Evolutionary conservation across 805 yeast genomes (phyloP).

Genomic region (Candida easanensis): DNA sequence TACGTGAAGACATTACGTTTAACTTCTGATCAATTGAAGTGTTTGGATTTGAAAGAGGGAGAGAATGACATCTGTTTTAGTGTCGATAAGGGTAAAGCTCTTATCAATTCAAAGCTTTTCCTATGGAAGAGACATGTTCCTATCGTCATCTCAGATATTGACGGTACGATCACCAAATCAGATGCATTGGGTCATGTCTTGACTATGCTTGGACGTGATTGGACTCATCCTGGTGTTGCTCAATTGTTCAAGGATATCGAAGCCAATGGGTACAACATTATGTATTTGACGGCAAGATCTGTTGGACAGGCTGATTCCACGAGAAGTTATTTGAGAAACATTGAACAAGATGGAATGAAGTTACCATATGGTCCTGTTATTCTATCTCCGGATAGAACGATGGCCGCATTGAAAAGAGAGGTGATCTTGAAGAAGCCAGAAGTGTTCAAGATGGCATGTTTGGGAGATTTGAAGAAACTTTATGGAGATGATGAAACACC

Average conservation of each 20-base stretch:
- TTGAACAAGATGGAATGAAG: slow-evolving; percentile 69
- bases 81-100: slow-evolving; percentile 80
- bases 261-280: slow-evolving; percentile 85
- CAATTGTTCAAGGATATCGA: slow-evolving; percentile 83
- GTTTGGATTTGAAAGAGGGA: slow-evolving; percentile 72
- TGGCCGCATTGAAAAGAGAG: slow-evolving; percentile 91
- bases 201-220: slow-evolving; percentile 90
- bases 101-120: slow-evolving; percentile 67
- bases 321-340: slow-evolving; percentile 73
- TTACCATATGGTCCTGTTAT: slow-evolving; percentile 93
- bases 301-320: slow-evolving; percentile 96
- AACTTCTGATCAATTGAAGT: slow-evolving; percentile 83
- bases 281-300: slow-evolving; percentile 91
- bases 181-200: slow-evolving; percentile 96
- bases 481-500: slow-evolving; percentile 67
- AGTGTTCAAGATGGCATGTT: slow-evolving; percentile 97
- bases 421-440: slow-evolving; percentile 94
- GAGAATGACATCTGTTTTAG: slow-evolving; percentile 75
- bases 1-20: slow-evolving; percentile 86
- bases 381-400: slow-evolving; percentile 91
- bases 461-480: slow-evolving; percentile 76
- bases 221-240: slow-evolving; percentile 98
- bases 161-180: slow-evolving; percentile 96
- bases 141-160: slow-evolving; percentile 94
- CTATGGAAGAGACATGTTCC: slow-evolving; percentile 85